A percentile compares a stretch with the other conserved stretches of the same genome.
These are phyloP conservation scores for Carex scoparia DNA, from an alignment of 176 grass and related monocot species.

Conservation along the genomic window DNA sequence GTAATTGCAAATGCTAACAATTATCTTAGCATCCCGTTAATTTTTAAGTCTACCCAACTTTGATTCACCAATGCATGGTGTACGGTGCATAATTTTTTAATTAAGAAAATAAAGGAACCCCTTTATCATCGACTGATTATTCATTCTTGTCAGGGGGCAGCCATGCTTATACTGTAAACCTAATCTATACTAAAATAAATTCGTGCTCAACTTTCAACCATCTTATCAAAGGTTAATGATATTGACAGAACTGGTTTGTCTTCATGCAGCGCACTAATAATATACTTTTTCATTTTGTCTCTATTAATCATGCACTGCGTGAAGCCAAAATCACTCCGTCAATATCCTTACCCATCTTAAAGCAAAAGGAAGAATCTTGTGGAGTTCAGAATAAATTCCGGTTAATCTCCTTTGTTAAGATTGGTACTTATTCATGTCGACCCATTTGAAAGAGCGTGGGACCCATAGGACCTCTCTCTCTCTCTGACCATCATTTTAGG, in stretches of 20 bases:
- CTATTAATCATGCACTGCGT: too few relatives aligned
- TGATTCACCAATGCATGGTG: constrained; percentile 3
- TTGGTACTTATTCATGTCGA: constrained; percentile 75
- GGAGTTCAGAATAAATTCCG: constrained; percentile 53
- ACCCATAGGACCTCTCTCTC: background rate
- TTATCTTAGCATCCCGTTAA: background rate
- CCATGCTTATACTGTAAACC: constrained; percentile 36
- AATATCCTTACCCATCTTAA: constrained; percentile 32
- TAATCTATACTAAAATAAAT: constrained; percentile 39
- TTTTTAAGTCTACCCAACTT: background rate
- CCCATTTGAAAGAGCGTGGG: constrained; percentile 34
- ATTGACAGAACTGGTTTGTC: too few relatives aligned
- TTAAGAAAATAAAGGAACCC: constrained; percentile 13
- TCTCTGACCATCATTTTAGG: constrained; percentile 20
- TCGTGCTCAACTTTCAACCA: constrained; percentile 44
- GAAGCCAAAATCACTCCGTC: too few relatives aligned
- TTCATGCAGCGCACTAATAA: too few relatives aligned
- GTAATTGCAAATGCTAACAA: background rate
- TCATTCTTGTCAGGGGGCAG: constrained; percentile 6
- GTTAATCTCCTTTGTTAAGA: constrained; percentile 67
- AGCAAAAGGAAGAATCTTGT: constrained; percentile 52
- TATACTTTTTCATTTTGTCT: too few relatives aligned
- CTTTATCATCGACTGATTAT: constrained; percentile 26
- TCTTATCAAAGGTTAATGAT: constrained; percentile 40
- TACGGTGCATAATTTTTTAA: constrained; percentile 20